Base-by-base conservation (phyloP, 2,329 filamentous ascomycete species). In the Penicillium sp. region DNA sequence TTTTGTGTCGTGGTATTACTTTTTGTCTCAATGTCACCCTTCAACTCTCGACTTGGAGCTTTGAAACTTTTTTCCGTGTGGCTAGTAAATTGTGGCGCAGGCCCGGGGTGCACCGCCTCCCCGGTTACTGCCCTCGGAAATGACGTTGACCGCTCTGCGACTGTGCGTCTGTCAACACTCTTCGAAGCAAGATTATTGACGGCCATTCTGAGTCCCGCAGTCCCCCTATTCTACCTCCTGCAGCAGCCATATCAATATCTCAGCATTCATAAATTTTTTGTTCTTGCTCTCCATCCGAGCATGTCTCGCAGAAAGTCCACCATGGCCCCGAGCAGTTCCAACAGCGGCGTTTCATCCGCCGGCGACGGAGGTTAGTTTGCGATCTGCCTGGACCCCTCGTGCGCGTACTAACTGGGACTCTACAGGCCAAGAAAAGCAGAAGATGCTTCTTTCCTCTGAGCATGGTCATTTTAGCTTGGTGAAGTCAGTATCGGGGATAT, bases 401-500 rank as follows among this genome's bases (percentile, higher is more conserved):
- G 47, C 49, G 37, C 42, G 57, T 54, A 53, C 47, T 38, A 51
- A 45, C 70, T 69, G 45, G 68, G 44, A 51, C 28, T 55, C 38
- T 19, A n/a, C 62, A 81, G 80, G 73, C 58, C 80, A 82, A 65
- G 77, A 80, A 68, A 82, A 82, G 72, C 82, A 84, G 70, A 82
- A 80, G 62, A 80, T 79, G 72, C 77, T 83, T 45, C 77, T 84
- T 40, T 78, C 79, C 8, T 72, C 78, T 35, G 81, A 83, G 38
- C 74, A 78, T 6, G 81, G 82, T 22, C 82, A 84, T 68, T 84
- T 84, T 68, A 83, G 80, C 68, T 74, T 84, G 77, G 74, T 84
- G 65, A 82, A 76, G 81, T 82, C 54, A 65, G 77, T 72, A 49
- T 61, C 45, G 37, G 26, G 28, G 28, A 45, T 56, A 28, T 24